These are phyloP conservation scores for Alloascoidea hylecoeti DNA, from an alignment of 805 yeast genomes.

Conservation along the genomic window DNA sequence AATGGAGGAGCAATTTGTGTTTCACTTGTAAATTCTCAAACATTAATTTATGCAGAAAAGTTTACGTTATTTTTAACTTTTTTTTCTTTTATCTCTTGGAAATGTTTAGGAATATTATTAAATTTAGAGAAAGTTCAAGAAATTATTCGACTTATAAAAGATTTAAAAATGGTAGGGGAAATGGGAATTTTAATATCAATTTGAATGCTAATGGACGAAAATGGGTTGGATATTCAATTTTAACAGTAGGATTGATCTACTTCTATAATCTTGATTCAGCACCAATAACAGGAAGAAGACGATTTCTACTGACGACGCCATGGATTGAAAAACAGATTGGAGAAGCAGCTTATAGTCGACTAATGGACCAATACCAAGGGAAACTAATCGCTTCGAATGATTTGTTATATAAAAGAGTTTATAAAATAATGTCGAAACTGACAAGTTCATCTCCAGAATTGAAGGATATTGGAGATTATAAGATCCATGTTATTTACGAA, in stretches of 20 bases:
- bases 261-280: slow-evolving; percentile 57
- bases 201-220: slow-evolving; percentile 16
- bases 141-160: slow-evolving; percentile 24
- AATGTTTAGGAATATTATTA: too few relatives aligned
- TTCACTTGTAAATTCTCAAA: too few relatives aligned
- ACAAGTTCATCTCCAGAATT: too few relatives aligned
- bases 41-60: too few relatives aligned
- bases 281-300: slow-evolving; percentile 59
- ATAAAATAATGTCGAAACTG: too few relatives aligned
- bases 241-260: slow-evolving; percentile 17
- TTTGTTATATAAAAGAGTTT: too few relatives aligned
- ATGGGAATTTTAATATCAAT: slow-evolving; percentile 3
- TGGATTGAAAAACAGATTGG: slow-evolving; percentile 54
- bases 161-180: slow-evolving; percentile 15
- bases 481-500: slow-evolving; percentile 63
- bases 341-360: slow-evolving; percentile 43
- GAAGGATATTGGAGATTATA: too few relatives aligned
- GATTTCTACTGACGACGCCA: slow-evolving; percentile 61
- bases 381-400: too few relatives aligned
- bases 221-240: slow-evolving; percentile 19
- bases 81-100: too few relatives aligned
- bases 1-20: too few relatives aligned
- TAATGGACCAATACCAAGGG: slow-evolving; percentile 43
- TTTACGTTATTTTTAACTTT: too few relatives aligned
- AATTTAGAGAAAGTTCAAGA: slow-evolving; percentile 2